phyloP scores from a whole-genome alignment of 352 stramenopile species.

The Pythium oligandrum region DNA sequence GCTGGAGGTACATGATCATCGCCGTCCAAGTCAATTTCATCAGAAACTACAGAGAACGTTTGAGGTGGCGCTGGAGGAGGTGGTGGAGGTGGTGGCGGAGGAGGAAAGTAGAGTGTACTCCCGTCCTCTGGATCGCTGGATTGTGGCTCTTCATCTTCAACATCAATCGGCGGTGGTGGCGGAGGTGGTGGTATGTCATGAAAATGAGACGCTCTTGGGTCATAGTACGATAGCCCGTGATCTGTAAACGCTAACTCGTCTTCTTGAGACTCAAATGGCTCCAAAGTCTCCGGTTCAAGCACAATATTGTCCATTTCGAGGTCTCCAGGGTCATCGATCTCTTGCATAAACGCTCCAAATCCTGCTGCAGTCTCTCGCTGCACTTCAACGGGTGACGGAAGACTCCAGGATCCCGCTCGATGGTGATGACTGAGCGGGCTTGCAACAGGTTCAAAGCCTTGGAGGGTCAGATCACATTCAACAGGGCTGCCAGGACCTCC shows the following conservation, averaged over 20 bases:
- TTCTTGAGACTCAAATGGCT: no score
- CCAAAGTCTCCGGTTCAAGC: not conserved
- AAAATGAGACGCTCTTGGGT: conserved; percentile 12
- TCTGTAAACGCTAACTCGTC: conserved; percentile 23
- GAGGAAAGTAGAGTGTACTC: not conserved
- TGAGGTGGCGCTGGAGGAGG: conserved; percentile 3
- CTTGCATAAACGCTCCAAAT: conserved; percentile 55
- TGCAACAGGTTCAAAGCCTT: no score
- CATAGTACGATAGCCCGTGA: conserved; percentile 55
- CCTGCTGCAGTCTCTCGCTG: conserved; percentile 3
- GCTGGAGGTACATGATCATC: conserved; percentile 13
- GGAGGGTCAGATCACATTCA: no score
- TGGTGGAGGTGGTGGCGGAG: not conserved
- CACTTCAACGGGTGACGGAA: not conserved
- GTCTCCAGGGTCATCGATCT: conserved; percentile 40
- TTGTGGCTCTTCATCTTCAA: no score
- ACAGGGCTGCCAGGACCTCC: not conserved
- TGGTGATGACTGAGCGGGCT: no score
- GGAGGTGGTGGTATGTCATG: not conserved
- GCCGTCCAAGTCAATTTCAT: conserved; percentile 1
- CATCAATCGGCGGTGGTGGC: not conserved
- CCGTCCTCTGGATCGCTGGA: no score
- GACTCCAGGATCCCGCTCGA: no score
- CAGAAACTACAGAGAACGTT: not conserved
- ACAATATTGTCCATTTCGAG: conserved; percentile 20